These are phyloP conservation scores for Blepharisma japonicum DNA, from an alignment of 73 alveolate genomes.

Conservation along the genomic window DNA sequence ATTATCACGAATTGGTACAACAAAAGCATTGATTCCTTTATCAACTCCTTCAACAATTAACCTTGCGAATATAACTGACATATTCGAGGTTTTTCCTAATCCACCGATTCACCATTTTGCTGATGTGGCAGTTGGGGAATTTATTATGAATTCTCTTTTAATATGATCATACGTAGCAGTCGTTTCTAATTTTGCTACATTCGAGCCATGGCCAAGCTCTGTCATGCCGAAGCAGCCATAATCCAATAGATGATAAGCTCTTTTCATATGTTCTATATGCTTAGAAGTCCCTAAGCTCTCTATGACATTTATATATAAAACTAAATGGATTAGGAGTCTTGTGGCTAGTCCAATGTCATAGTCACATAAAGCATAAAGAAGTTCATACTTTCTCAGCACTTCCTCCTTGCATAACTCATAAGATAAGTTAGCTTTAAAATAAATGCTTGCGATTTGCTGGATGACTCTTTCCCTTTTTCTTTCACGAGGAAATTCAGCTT, in stretches of 20 bases:
- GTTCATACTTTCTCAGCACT: too few species aligned
- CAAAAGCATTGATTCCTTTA: constrained; percentile 79
- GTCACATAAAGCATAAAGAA: too few species aligned
- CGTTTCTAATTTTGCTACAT: constrained; percentile 68
- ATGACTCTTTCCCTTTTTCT: too few species aligned
- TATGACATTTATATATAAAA: too few species aligned
- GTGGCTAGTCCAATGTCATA: too few species aligned
- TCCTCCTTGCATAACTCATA: too few species aligned
- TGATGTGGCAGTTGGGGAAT: constrained; percentile 66
- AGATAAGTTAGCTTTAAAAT: too few species aligned
- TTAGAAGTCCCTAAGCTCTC: too few species aligned
- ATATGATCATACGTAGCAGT: constrained; percentile 72
- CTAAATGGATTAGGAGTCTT: too few species aligned
- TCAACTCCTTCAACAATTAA: constrained; percentile 47
- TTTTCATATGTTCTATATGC: neutral
- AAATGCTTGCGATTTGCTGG: too few species aligned
- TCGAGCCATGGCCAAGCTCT: constrained; percentile 86
- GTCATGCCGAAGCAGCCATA: constrained; percentile 38
- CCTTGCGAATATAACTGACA: constrained; percentile 71
- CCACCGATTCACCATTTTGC: constrained; percentile 88
- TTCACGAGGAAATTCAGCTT: too few species aligned
- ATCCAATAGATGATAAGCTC: neutral
- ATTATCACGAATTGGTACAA: constrained; percentile 15
- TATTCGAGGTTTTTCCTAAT: constrained; percentile 58
- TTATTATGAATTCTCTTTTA: constrained; percentile 59